Base-by-base conservation (phyloP, 768 basidiomycete species). In the Mycena olivaceomarginata region DNA sequence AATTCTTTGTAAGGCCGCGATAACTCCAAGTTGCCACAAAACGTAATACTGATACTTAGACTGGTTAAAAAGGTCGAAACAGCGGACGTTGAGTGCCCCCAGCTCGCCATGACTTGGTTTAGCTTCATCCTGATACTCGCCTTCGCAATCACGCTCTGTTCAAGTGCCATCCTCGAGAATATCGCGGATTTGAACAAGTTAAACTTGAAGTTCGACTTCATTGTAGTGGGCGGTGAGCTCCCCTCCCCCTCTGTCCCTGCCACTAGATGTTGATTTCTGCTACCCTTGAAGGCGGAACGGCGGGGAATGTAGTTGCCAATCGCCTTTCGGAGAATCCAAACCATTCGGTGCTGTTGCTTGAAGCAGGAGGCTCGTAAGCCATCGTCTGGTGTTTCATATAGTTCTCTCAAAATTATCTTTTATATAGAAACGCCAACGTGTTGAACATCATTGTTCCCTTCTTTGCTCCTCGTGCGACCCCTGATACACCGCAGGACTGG, bases 291-390 rank as follows among this genome's bases (percentile, higher is more conserved):
- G 75, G 75, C 64, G 83, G 83, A 18, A 82, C 82, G 9, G 82
- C 82, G 8, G 83, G 83, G 20, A 80, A 76, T 64, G 83, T 83
- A 20, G 69, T 84, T 2, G 82, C 83, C 1, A 82, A 76, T 63
- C 72, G 83, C 31, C 80, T 84, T 5, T 76, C 82, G 0, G 82
- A 84, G 60, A 73, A 85, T 59, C 22, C 71, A 2, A 63, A 57
- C 11, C 41, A 76, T 65, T 75, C 72, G 13, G 81, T 84, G 15
- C 78, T 84, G 31, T 67, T 84, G n/a, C 72, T 84, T 18, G 83
- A 84, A 75, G 83, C 83, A 41, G 83, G 83, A 7, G 69, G 67
- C 48, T 76, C 76, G 82, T 84, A 56, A 41, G 82, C 2, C 46
- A 18, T 25, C 20, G 20, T 31, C 31, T 31, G 31, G 31, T 31